Percentiles rank a stretch among this genome's conserved stretches.
Conservation (phyloP, 2,329 filamentous ascomycete species). For the Pseudogymnoascus sp. region DNA sequence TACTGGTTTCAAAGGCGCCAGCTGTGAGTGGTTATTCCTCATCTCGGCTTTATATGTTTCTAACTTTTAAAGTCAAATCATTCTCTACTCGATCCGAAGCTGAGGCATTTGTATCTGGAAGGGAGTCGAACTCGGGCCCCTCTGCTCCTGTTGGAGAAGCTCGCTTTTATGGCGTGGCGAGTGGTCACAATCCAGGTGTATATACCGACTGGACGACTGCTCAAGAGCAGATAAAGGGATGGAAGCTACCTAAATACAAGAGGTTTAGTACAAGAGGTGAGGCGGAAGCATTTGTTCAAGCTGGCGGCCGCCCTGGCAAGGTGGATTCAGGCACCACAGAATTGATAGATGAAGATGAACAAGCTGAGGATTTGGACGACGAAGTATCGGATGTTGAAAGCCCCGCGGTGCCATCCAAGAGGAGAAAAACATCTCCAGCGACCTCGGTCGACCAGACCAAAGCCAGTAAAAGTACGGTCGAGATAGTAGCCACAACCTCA, state of each 20-base stretch:
- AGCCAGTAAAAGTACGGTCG: not conserved
- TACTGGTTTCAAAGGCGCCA: constrained; percentile 52
- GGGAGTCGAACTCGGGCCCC: constrained; percentile 31
- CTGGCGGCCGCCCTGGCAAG: constrained; percentile 20
- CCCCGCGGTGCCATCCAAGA: not conserved
- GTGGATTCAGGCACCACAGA: constrained; percentile 13
- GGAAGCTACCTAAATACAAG: constrained; percentile 56
- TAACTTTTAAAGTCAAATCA: constrained; percentile 53
- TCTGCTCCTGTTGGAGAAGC: constrained; percentile 29
- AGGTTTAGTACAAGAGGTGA: constrained; percentile 60
- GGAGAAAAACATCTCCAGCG: constrained; percentile 20
- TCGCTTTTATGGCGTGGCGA: constrained; percentile 51
- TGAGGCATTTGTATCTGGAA: constrained; percentile 64
- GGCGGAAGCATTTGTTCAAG: constrained; percentile 66
- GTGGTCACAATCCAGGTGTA: constrained; percentile 49
- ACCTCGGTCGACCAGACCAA: constrained; percentile 30
- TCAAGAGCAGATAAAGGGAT: constrained; percentile 63
- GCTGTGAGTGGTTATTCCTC: constrained; percentile 46
- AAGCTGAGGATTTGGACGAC: constrained; percentile 27
- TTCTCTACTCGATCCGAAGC: constrained; percentile 68
- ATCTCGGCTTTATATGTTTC: not conserved
- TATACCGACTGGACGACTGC: constrained; percentile 61
- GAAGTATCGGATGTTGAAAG: constrained; percentile 34
- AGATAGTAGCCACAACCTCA: constrained; percentile 11
- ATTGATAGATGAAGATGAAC: constrained; percentile 20